Evolutionary conservation across 2,329 filamentous ascomycete genomes (phyloP).

Genomic region (Penicillium sp.): DNA sequence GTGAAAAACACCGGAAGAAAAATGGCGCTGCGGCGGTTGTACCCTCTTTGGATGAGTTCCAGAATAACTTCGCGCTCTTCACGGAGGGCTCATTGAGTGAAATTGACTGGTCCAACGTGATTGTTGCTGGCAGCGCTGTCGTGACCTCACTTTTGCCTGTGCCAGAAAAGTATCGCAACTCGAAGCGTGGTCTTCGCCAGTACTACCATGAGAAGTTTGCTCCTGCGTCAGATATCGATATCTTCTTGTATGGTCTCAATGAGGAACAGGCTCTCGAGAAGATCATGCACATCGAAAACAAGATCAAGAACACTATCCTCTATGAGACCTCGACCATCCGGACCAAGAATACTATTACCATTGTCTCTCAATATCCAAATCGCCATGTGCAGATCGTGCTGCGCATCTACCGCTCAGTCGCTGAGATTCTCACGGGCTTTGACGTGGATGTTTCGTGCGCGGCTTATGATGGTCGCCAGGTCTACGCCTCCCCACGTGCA

Average conservation of each 20-base stretch:
- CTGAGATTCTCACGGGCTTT: slow-evolving; percentile 83
- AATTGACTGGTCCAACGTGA: slow-evolving; percentile 77
- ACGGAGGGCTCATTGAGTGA: slow-evolving; percentile 74
- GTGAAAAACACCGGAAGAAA: slow-evolving; percentile 56
- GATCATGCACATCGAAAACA: slow-evolving; percentile 75
- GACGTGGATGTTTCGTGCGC: slow-evolving; percentile 83
- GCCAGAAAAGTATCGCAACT: slow-evolving; percentile 59
- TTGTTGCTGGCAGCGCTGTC: slow-evolving; percentile 77
- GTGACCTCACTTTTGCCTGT: slow-evolving; percentile 75
- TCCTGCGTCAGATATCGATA: slow-evolving; percentile 80
- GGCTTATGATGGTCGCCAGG: slow-evolving; percentile 76
- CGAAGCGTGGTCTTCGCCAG: slow-evolving; percentile 61
- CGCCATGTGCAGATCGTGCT: slow-evolving; percentile 84
- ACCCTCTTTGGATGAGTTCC: slow-evolving; percentile 65
- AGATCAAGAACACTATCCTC: slow-evolving; percentile 73
- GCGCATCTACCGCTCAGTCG: slow-evolving; percentile 78
- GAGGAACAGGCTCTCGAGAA: slow-evolving; percentile 78
- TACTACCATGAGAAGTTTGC: slow-evolving; percentile 82
- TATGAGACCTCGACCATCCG: slow-evolving; percentile 81
- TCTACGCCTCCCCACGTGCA: slow-evolving; percentile 75
- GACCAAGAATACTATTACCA: slow-evolving; percentile 84
- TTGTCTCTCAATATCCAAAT: slow-evolving; percentile 78
- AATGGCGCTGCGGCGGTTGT: slow-evolving; percentile 68
- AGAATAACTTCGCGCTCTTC: slow-evolving; percentile 77
- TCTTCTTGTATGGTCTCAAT: slow-evolving; percentile 77